phyloP scores from a whole-genome alignment of 306 rosid species.

The Neltuma alba region DNA sequence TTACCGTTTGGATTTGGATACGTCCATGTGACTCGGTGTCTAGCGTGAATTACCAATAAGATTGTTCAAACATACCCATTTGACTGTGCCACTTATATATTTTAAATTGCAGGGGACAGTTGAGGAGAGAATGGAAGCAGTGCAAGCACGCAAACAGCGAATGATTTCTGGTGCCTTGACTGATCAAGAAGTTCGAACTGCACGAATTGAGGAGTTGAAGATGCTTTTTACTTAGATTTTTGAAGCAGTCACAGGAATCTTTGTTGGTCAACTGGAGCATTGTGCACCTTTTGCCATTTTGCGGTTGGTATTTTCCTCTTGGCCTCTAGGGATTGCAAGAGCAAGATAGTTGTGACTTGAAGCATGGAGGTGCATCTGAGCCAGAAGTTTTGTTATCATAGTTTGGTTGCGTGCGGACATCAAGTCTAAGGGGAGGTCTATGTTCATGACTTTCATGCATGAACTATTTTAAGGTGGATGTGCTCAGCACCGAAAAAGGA shows the following conservation, averaged over 20 bases:
- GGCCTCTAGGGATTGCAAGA: constrained; percentile 18
- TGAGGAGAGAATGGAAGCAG: constrained; percentile 97
- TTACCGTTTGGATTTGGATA: constrained; percentile 23
- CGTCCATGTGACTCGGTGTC: constrained; percentile 7
- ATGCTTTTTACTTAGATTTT: constrained; percentile 75
- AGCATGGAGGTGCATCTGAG: constrained; percentile 29
- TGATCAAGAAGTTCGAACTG: constrained; percentile 92
- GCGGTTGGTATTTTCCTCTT: constrained; percentile 20
- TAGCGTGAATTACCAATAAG: constrained; percentile 11
- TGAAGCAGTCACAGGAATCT: constrained; percentile 15
- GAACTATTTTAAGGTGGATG: not conserved
- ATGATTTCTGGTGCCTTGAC: constrained; percentile 94
- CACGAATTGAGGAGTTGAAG: constrained; percentile 92
- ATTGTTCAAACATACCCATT: constrained; percentile 1
- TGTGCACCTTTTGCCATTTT: constrained; percentile 12
- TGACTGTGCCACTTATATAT: constrained; percentile 24
- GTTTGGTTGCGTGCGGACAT: constrained; percentile 14
- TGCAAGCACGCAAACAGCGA: constrained; percentile 89
- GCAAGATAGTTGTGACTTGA: constrained; percentile 22
- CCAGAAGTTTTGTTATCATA: constrained; percentile 17
- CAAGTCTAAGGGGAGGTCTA: constrained; percentile 1
- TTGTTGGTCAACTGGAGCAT: constrained; percentile 28
- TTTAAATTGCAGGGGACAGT: constrained; percentile 74
- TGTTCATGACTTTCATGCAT: constrained; percentile 17
- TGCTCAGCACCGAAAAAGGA: not conserved